These are phyloP conservation scores for Saccharomycopsis malanga DNA, from an alignment of 805 yeast species.

Conservation along the genomic window DNA sequence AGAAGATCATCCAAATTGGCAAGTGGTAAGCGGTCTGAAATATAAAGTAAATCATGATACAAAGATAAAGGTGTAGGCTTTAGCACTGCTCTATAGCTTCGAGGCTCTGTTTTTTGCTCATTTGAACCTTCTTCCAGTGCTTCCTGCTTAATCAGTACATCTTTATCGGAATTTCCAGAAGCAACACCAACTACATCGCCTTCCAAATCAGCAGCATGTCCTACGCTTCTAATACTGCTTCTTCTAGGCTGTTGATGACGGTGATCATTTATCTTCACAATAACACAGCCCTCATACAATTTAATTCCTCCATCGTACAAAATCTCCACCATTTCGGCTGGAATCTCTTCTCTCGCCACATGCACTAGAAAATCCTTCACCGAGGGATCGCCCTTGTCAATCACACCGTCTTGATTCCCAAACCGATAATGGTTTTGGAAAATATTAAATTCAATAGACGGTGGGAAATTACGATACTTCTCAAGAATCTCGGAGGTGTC, in stretches of 20 bases:
- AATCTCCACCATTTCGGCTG: conserved; percentile 84
- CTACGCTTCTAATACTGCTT: no score
- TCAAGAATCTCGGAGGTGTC: conserved; percentile 57
- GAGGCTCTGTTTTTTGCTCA: conserved; percentile 37
- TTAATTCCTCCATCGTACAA: conserved; percentile 78
- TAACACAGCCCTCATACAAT: conserved; percentile 85
- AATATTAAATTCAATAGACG: conserved; percentile 83
- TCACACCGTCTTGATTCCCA: conserved; percentile 83
- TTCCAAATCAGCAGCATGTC: background rate
- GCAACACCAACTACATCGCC: conserved; percentile 1
- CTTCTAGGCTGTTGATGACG: conserved; percentile 31
- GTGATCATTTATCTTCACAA: conserved; percentile 83
- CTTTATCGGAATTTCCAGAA: background rate
- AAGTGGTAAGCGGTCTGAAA: conserved; percentile 69
- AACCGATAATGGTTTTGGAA: conserved; percentile 88
- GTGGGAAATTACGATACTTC: conserved; percentile 69
- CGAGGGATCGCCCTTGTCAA: conserved; percentile 72
- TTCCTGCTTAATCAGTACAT: conserved; percentile 6
- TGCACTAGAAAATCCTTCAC: conserved; percentile 73
- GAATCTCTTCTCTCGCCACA: conserved; percentile 76
- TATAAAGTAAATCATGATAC: conserved; percentile 78
- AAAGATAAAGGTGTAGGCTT: conserved; percentile 74
- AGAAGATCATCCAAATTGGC: conserved; percentile 64
- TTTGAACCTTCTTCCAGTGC: background rate
- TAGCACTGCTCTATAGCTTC: conserved; percentile 68